A percentile compares a stretch with the other conserved stretches of the same genome.
Evolutionary conservation across 768 basidiomycete genomes (phyloP).

Genomic region (Tubosaeta brunneosetosa): DNA sequence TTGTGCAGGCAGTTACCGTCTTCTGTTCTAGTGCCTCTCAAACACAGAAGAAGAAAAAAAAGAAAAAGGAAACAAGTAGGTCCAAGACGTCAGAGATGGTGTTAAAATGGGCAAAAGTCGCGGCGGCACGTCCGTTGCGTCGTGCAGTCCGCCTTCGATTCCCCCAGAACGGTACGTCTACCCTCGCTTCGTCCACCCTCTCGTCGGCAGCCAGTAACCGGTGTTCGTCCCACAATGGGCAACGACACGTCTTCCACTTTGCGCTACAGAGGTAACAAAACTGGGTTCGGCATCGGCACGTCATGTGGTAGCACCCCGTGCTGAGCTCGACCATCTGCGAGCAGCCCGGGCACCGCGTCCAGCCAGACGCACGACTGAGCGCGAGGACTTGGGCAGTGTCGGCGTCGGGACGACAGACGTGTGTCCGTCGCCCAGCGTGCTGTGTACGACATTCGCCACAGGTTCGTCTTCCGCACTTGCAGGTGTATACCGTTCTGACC

Average conservation of each 20-base stretch:
- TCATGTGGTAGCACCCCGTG: slow-evolving; percentile 39
- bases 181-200: slow-evolving; percentile 44
- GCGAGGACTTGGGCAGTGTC: slow-evolving; percentile 23
- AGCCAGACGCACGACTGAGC: slow-evolving; percentile 25
- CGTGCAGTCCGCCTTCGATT: slow-evolving; percentile 27
- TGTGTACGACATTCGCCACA: slow-evolving; percentile 23
- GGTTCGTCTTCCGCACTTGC: slow-evolving; percentile 19
- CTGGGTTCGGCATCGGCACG: slow-evolving; percentile 35
- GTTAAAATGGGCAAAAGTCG: too few relatives aligned
- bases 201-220: slow-evolving; percentile 27
- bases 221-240: slow-evolving; percentile 64
- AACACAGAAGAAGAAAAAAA: too few relatives aligned
- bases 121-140: too few relatives aligned
- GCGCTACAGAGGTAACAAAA: slow-evolving; percentile 39
- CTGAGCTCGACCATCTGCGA: slow-evolving; percentile 35
- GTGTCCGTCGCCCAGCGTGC: slow-evolving; percentile 21
- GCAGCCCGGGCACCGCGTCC: slow-evolving; percentile 40
- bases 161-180: slow-evolving; percentile 36
- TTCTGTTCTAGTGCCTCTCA: too few relatives aligned
- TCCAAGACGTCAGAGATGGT: too few relatives aligned
- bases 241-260: slow-evolving; percentile 42
- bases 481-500: slow-evolving; percentile 14
- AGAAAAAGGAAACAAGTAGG: too few relatives aligned
- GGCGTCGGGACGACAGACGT: slow-evolving; percentile 25
- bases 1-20: too few relatives aligned